Evolutionary conservation across 2,329 filamentous ascomycete species (phyloP).

Genomic region (Talaromyces verruculosus): DNA sequence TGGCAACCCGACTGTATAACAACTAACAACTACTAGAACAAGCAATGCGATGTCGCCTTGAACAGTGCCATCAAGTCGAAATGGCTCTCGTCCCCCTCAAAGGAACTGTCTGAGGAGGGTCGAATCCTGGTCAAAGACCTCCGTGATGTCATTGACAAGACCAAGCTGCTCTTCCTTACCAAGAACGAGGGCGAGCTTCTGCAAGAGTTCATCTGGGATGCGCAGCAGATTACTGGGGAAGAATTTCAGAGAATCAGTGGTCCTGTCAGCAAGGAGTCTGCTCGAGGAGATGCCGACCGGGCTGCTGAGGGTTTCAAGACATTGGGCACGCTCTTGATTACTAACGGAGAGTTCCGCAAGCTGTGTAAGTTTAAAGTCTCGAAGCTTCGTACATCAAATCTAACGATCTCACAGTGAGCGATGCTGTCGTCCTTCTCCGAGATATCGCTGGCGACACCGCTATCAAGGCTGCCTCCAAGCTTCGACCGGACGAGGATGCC

Average conservation of each 20-base stretch:
- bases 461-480: conserved; percentile 68
- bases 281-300: conserved; percentile 79
- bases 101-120: conserved; percentile 79
- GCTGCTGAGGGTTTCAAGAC: conserved; percentile 83
- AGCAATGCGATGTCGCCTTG: conserved; percentile 91
- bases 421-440: conserved; percentile 76
- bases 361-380: conserved; percentile 59
- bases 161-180: conserved; percentile 79
- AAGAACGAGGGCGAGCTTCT: conserved; percentile 95
- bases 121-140: conserved; percentile 74
- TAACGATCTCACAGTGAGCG: conserved; percentile 58
- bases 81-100: conserved; percentile 67
- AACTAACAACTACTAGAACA: conserved; percentile 61
- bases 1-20: neutral
- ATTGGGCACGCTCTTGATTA: conserved; percentile 83
- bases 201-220: conserved; percentile 97
- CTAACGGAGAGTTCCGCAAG: conserved; percentile 95
- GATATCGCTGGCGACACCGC: conserved; percentile 93
- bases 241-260: conserved; percentile 62
- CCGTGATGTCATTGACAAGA: conserved; percentile 75
- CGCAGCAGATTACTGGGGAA: conserved; percentile 68
- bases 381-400: no score
- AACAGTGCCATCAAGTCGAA: conserved; percentile 80
- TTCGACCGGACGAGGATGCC: conserved; percentile 76
- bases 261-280: conserved; percentile 72